A percentile compares a stretch with the other conserved stretches of the same genome.
These are phyloP conservation scores for Gomphus bonarii DNA, from an alignment of 1,284 basidiomycete species.

Conservation along the genomic window DNA sequence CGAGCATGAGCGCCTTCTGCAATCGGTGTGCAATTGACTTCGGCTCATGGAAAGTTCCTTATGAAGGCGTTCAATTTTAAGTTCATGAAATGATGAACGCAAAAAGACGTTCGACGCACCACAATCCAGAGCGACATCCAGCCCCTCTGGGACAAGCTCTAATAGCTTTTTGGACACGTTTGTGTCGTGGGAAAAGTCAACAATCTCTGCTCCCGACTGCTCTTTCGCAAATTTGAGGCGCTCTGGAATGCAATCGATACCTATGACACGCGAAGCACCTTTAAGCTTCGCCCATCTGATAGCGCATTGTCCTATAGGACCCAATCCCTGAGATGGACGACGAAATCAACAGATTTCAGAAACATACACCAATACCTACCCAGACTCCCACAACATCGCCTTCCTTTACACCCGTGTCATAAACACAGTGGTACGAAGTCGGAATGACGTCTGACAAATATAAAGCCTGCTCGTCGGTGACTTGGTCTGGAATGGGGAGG, in stretches of 20 bases:
- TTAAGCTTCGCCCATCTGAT: conserved; percentile 57
- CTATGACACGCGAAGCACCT: conserved; percentile 64
- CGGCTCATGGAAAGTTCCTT: conserved; percentile 62
- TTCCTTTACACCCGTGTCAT: conserved; percentile 55
- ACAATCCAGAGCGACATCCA: conserved; percentile 54
- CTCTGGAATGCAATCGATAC: conserved; percentile 54
- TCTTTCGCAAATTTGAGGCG: conserved; percentile 52
- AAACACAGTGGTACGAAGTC: conserved; percentile 65
- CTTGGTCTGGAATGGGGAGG: conserved; percentile 54
- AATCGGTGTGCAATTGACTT: conserved; percentile 55
- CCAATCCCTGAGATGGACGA: conserved; percentile 33
- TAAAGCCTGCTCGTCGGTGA: conserved; percentile 54
- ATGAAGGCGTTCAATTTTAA: background rate
- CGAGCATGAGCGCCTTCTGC: conserved; percentile 61
- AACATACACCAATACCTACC: conserved; percentile 27
- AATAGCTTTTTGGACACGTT: conserved; percentile 52
- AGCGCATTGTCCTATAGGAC: conserved; percentile 52
- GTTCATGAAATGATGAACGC: background rate
- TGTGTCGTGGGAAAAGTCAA: conserved; percentile 51
- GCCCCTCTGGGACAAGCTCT: conserved; percentile 50
- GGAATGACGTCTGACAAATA: conserved; percentile 66
- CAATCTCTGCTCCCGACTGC: conserved; percentile 45
- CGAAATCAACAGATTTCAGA: background rate
- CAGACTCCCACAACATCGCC: conserved; percentile 62
- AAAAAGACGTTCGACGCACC: conserved; percentile 16